phyloP scores from a whole-genome alignment of 495 filamentous ascomycete species.

The Penicillium nucicola region DNA sequence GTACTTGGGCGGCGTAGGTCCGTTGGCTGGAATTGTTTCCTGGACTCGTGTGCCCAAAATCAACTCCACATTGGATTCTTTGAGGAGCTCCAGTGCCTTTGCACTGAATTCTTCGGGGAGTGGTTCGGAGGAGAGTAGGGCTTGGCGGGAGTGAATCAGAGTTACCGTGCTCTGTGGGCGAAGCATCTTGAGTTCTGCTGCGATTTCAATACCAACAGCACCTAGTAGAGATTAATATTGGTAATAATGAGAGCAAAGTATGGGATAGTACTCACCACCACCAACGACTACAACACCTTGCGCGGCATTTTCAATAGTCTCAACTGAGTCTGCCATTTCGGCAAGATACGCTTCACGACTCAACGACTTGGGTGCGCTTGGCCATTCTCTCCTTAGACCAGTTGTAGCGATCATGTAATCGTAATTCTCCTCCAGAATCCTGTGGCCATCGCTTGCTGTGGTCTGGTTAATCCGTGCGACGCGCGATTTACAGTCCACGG shows the following conservation, averaged over 20 bases:
- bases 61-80: slow-evolving; percentile 47
- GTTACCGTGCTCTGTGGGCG: slow-evolving; percentile 50
- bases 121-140: slow-evolving; percentile 56
- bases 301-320: not conserved
- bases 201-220: slow-evolving; percentile 63
- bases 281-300: slow-evolving; percentile 49
- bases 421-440: slow-evolving; percentile 35
- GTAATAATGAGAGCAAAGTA: not conserved
- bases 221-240: slow-evolving; percentile 22
- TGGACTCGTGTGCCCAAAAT: not conserved
- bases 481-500: not conserved
- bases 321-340: slow-evolving; percentile 33
- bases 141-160: slow-evolving; percentile 54
- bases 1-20: slow-evolving; percentile 28
- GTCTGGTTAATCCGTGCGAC: not conserved
- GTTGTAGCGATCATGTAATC: slow-evolving; percentile 57
- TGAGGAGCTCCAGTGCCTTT: slow-evolving; percentile 40
- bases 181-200: slow-evolving; percentile 53
- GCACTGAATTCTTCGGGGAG: slow-evolving; percentile 57
- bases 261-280: not conserved
- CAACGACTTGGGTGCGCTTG: slow-evolving; percentile 51
- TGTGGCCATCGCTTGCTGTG: slow-evolving; percentile 13
- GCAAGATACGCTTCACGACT: slow-evolving; percentile 46
- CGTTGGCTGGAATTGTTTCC: slow-evolving; percentile 9
- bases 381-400: slow-evolving; percentile 54